Percentiles rank a stretch among this genome's conserved stretches.
Evolutionary conservation across 345 rosid species (phyloP).

Genomic region (Iberis pinnata): DNA sequence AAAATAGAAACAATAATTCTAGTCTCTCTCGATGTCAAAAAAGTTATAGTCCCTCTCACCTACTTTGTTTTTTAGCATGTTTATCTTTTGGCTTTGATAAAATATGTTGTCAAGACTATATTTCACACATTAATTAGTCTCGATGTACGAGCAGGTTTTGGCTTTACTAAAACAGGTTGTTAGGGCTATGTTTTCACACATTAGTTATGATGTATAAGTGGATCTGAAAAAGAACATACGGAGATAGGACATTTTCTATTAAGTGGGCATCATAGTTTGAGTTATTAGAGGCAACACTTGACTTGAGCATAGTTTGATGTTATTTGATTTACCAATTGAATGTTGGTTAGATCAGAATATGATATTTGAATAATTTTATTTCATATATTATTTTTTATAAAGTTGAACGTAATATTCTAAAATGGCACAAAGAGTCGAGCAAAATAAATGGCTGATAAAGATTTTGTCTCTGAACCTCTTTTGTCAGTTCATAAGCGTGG

Average conservation of each 20-base stretch:
- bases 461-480: constrained; percentile 12
- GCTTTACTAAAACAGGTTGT: too few relatives aligned
- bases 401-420: background rate
- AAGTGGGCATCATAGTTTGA: too few relatives aligned
- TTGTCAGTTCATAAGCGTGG: constrained; percentile 20
- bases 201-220: background rate
- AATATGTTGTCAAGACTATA: too few relatives aligned
- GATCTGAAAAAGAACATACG: background rate
- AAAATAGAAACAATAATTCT: too few relatives aligned
- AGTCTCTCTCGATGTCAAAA: too few relatives aligned
- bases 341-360: background rate
- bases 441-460: constrained; percentile 12
- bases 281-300: too few relatives aligned
- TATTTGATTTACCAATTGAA: background rate
- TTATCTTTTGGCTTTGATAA: too few relatives aligned
- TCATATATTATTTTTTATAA: background rate
- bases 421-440: background rate
- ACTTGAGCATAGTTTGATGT: background rate
- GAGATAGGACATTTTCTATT: constrained; percentile 9
- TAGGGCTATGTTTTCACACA: background rate
- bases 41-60: too few relatives aligned
- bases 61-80: too few relatives aligned
- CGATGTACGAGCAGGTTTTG: too few relatives aligned
- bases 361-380: background rate
- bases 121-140: too few relatives aligned